phyloP scores from a whole-genome alignment of 208 protist species.

The Leishmania tarentolae region DNA sequence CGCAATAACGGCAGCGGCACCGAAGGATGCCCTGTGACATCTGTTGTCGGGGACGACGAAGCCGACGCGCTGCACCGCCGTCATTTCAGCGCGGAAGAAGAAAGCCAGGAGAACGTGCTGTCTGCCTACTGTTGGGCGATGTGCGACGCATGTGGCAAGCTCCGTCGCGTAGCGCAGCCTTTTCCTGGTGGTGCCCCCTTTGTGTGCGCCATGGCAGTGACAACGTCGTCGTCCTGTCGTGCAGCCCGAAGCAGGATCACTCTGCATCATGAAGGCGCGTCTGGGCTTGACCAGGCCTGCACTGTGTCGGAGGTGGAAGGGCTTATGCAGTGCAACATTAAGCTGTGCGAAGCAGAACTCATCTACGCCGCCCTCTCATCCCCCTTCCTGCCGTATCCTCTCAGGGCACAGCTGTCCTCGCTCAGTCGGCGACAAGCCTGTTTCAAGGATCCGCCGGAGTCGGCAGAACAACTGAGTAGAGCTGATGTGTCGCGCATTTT shows the following conservation, averaged over 20 bases:
- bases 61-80: not conserved
- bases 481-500: conserved; percentile 23
- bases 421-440: not conserved
- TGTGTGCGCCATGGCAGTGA: conserved; percentile 66
- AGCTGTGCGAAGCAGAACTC: conserved; percentile 29
- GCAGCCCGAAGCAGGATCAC: conserved; percentile 5
- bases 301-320: conserved; percentile 60
- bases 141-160: conserved; percentile 80
- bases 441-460: not conserved
- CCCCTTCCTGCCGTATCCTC: conserved; percentile 35
- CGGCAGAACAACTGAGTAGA: conserved; percentile 1
- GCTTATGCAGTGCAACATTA: conserved; percentile 33
- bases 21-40: not conserved
- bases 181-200: conserved; percentile 84
- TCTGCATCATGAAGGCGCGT: not conserved
- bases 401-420: conserved; percentile 21
- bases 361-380: conserved; percentile 35
- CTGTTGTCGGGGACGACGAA: conserved; percentile 1
- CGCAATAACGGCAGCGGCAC: conserved; percentile 10
- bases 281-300: conserved; percentile 35
- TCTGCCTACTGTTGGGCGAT: conserved; percentile 80
- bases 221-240: conserved; percentile 24
- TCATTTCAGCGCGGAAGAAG: conserved; percentile 7
- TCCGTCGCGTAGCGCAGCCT: conserved; percentile 81
- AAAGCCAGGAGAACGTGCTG: conserved; percentile 41